phyloP scores from a whole-genome alignment of 352 stramenopile species.

The Phytopythium vexans region DNA sequence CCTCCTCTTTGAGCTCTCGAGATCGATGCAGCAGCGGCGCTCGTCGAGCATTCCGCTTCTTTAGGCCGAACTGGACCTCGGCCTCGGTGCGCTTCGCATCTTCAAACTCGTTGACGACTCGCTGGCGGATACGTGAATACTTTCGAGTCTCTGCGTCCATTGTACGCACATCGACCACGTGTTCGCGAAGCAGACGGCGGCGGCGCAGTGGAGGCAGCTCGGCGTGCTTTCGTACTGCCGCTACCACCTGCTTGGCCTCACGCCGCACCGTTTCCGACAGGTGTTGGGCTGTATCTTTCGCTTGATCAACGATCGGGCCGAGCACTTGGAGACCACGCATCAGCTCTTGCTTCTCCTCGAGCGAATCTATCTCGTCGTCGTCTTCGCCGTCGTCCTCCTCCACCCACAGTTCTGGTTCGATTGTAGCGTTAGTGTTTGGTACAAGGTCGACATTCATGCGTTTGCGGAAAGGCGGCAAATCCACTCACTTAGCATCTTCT shows the following conservation, averaged over 20 bases:
- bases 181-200: constrained; percentile 52
- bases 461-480: background rate
- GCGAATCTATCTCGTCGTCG: constrained; percentile 29
- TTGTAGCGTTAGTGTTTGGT: background rate
- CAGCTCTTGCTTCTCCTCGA: constrained; percentile 63
- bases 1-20: constrained; percentile 40
- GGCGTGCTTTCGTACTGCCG: constrained; percentile 41
- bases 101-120: constrained; percentile 37
- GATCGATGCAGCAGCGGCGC: constrained; percentile 36
- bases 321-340: constrained; percentile 51
- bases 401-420: constrained; percentile 52
- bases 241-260: constrained; percentile 41
- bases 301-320: constrained; percentile 35
- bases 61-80: constrained; percentile 35
- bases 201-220: constrained; percentile 56
- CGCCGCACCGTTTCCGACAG: constrained; percentile 33
- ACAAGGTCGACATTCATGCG: background rate
- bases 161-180: constrained; percentile 50
- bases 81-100: constrained; percentile 27
- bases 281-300: constrained; percentile 34
- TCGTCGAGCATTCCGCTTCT: constrained; percentile 40
- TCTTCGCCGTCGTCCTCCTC: constrained; percentile 55
- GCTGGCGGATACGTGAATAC: constrained; percentile 43
- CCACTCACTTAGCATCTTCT: constrained; percentile 67
- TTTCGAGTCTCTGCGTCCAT: constrained; percentile 65